phyloP scores from a whole-genome alignment of 2,329 filamentous ascomycete species.

The Cladophialophora chaetospira region DNA sequence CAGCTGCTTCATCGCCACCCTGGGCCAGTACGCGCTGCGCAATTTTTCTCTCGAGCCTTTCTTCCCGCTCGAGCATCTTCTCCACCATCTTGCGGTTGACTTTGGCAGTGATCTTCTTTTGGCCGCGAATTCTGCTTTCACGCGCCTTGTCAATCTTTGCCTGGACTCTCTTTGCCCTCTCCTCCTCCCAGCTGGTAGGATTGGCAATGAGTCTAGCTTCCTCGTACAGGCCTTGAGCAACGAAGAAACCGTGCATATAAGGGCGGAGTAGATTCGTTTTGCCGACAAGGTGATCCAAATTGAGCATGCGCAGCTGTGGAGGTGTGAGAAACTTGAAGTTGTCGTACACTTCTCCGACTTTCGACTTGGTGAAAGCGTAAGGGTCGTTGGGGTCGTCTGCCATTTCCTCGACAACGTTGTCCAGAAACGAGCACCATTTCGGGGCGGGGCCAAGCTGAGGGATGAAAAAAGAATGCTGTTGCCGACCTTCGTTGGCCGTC shows the following conservation, averaged over 20 bases:
- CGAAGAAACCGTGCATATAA: conserved; percentile 99
- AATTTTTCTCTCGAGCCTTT: conserved; percentile 53
- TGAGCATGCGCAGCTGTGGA: conserved; percentile 80
- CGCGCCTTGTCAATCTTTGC: conserved; percentile 97
- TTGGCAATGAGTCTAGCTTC: conserved; percentile 91
- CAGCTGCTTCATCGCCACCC: conserved; percentile 56
- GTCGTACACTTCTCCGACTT: conserved; percentile 81
- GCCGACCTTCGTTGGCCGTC: conserved; percentile 93
- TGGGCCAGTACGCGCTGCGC: conserved; percentile 54
- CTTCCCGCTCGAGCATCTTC: conserved; percentile 61
- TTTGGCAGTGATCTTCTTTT: conserved; percentile 86
- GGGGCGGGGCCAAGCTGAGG: conserved; percentile 91
- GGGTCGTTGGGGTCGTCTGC: conserved; percentile 74
- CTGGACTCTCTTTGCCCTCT: conserved; percentile 85
- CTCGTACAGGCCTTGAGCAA: conserved; percentile 91
- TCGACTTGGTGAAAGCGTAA: conserved; percentile 50
- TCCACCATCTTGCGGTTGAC: conserved; percentile 76
- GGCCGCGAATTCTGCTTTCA: conserved; percentile 89
- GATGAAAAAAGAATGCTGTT: conserved; percentile 94
- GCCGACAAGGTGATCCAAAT: conserved; percentile 84
- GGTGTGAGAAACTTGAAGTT: conserved; percentile 98
- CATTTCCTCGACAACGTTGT: conserved; percentile 98
- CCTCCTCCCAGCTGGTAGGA: conserved; percentile 90
- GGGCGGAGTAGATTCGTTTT: conserved; percentile 86
- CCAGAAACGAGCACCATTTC: conserved; percentile 93